phyloP scores from a whole-genome alignment of 73 alveolate species.

The Blepharisma stoltei region DNA sequence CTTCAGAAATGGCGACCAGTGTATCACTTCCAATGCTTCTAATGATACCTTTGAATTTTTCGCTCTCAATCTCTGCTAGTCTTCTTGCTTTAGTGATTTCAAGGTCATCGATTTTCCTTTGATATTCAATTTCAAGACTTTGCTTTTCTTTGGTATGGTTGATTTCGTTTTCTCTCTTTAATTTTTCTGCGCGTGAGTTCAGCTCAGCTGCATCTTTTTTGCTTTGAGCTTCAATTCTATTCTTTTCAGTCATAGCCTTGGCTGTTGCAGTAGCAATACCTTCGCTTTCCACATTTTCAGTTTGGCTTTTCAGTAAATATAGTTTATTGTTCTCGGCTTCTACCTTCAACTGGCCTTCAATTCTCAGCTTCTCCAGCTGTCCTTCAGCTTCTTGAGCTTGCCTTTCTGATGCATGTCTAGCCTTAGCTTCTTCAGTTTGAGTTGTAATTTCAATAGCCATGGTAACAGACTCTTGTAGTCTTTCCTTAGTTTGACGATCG shows the following conservation, averaged over 20 bases:
- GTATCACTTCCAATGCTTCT: slow-evolving; percentile 73
- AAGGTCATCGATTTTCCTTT: slow-evolving; percentile 48
- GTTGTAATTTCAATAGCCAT: slow-evolving; percentile 90
- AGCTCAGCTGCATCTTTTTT: slow-evolving; percentile 61
- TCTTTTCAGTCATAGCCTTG: slow-evolving; percentile 61
- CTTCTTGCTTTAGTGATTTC: slow-evolving; percentile 58
- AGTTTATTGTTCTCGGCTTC: slow-evolving; percentile 49
- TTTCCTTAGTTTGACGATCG: slow-evolving; percentile 66
- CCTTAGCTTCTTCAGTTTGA: slow-evolving; percentile 73
- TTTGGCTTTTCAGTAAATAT: slow-evolving; percentile 36
- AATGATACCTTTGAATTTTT: slow-evolving; percentile 62
- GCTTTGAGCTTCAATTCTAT: slow-evolving; percentile 68
- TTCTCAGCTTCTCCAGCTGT: slow-evolving; percentile 61
- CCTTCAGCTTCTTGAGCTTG: slow-evolving; percentile 78
- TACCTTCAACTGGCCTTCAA: slow-evolving; percentile 71
- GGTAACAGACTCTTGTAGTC: slow-evolving; percentile 72
- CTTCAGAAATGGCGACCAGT: slow-evolving; percentile 55
- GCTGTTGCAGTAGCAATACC: slow-evolving; percentile 84
- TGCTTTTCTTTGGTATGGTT: slow-evolving; percentile 41
- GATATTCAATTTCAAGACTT: slow-evolving; percentile 46
- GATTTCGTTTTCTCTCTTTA: slow-evolving; percentile 56
- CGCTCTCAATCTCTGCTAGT: slow-evolving; percentile 65
- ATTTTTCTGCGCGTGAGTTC: slow-evolving; percentile 54
- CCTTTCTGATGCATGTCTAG: slow-evolving; percentile 71
- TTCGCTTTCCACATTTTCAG: slow-evolving; percentile 36